These are phyloP conservation scores for Pyrenophora teres DNA, from an alignment of 2,329 filamentous ascomycete species.

Conservation along the genomic window DNA sequence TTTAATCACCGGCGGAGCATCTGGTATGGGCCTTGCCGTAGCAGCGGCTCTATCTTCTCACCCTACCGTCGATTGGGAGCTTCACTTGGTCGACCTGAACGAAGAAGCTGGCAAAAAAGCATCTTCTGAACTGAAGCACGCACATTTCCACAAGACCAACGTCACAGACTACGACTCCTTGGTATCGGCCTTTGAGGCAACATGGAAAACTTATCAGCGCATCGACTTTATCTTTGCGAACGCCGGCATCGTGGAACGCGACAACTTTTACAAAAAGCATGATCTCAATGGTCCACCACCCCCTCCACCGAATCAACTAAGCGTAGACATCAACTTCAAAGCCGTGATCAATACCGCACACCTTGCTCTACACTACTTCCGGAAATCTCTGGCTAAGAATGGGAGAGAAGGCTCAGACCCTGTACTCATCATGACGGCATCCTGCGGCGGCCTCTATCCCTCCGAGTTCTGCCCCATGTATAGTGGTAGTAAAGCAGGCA, in stretches of 20 bases:
- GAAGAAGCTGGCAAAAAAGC: constrained; percentile 41
- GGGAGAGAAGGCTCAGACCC: constrained; percentile 27
- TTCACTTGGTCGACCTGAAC: constrained; percentile 52
- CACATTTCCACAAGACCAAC: constrained; percentile 49
- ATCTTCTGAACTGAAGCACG: constrained; percentile 28
- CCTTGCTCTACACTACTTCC: constrained; percentile 52
- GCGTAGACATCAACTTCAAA: constrained; percentile 48
- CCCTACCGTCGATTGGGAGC: constrained; percentile 41
- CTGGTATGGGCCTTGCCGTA: constrained; percentile 54
- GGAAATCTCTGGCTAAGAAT: constrained; percentile 18
- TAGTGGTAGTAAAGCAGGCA: constrained; percentile 39
- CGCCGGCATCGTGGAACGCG: constrained; percentile 52
- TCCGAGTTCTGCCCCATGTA: constrained; percentile 41
- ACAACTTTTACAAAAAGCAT: constrained; percentile 49
- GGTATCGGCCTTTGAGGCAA: constrained; percentile 44
- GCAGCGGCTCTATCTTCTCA: constrained; percentile 46
- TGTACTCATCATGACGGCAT: constrained; percentile 46
- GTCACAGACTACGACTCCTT: constrained; percentile 46
- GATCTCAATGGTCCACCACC: constrained; percentile 30
- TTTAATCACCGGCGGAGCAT: constrained; percentile 78
- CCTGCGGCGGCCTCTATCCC: constrained; percentile 48
- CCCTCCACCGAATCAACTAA: constrained; percentile 41
- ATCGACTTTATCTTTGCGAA: constrained; percentile 58
- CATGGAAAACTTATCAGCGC: constrained; percentile 42
- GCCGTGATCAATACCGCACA: constrained; percentile 48